A percentile compares a stretch with the other conserved stretches of the same genome.
These are phyloP conservation scores for Tephrocybe sp. DNA, from an alignment of 768 basidiomycete genomes.

Conservation along the genomic window DNA sequence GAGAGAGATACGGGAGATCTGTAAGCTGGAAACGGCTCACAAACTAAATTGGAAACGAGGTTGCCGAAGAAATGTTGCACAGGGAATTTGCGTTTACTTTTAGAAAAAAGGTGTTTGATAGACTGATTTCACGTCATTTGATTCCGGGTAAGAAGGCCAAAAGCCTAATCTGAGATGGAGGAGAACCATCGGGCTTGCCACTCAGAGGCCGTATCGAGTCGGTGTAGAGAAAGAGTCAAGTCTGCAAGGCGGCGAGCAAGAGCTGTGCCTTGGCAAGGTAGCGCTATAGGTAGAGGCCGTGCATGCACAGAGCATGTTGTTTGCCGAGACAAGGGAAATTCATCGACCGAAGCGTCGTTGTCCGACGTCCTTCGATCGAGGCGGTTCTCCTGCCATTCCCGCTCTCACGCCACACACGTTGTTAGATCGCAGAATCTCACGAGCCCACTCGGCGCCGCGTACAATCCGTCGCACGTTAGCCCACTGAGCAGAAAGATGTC, in stretches of 20 bases:
- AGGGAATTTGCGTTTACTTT: slow-evolving; percentile 14
- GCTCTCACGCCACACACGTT: slow-evolving; percentile 17
- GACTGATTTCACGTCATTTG: slow-evolving; percentile 20
- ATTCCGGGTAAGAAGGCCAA: slow-evolving; percentile 8
- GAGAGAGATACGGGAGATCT: not conserved
- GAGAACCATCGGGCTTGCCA: slow-evolving; percentile 13
- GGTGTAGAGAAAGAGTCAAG: slow-evolving; percentile 5
- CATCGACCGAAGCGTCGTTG: slow-evolving; percentile 19
- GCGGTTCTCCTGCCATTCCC: slow-evolving; percentile 11
- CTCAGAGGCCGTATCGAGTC: slow-evolving; percentile 2
- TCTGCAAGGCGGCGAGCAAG: slow-evolving; percentile 11
- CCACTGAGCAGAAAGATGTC: too few species aligned
- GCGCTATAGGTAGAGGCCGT: slow-evolving; percentile 15
- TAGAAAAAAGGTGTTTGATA: slow-evolving; percentile 18
- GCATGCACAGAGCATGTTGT: slow-evolving; percentile 18
- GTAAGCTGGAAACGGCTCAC: not conserved
- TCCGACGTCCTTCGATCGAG: slow-evolving; percentile 6
- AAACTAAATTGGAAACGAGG: slow-evolving; percentile 10
- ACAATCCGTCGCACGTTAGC: slow-evolving; percentile 3
- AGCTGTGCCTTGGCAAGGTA: slow-evolving; percentile 7
- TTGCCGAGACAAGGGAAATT: slow-evolving; percentile 22
- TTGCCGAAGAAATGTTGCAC: slow-evolving; percentile 15
- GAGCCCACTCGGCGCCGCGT: not conserved
- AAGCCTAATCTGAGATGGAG: slow-evolving; percentile 11
- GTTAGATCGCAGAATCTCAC: not conserved